phyloP scores from a whole-genome alignment of 169 alveolate species.

The Cryptosporidium felis region DNA sequence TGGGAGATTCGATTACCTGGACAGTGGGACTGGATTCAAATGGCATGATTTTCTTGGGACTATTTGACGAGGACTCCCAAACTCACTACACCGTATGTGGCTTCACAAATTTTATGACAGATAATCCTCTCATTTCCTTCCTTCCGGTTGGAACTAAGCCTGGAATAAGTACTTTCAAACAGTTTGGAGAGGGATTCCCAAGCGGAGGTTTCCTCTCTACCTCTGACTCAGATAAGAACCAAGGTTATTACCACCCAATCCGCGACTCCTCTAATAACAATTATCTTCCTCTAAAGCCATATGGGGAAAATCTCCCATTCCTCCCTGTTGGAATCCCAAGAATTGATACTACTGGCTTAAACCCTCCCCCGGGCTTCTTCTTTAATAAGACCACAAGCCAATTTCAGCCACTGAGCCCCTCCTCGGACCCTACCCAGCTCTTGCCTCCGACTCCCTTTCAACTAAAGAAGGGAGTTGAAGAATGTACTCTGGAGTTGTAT shows the following conservation, averaged over 20 bases:
- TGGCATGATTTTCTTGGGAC: slow-evolving; percentile 35
- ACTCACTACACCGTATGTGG: slow-evolving; percentile 27
- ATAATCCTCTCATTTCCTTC: not conserved
- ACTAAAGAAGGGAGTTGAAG: not conserved
- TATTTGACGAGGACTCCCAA: not conserved
- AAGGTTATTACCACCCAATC: slow-evolving; percentile 22
- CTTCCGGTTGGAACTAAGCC: slow-evolving; percentile 19
- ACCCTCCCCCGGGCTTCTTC: slow-evolving; percentile 1
- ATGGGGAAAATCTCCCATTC: slow-evolving; percentile 28
- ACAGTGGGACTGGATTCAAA: slow-evolving; percentile 51
- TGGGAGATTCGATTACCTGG: slow-evolving; percentile 8
- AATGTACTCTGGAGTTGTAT: not conserved
- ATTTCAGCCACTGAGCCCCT: not conserved
- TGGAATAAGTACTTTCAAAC: slow-evolving; percentile 1
- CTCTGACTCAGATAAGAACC: not conserved
- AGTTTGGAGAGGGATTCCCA: slow-evolving; percentile 39
- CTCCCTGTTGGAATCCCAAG: slow-evolving; percentile 56
- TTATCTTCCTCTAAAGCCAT: slow-evolving; percentile 21
- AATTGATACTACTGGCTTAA: not conserved
- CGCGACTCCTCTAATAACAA: not conserved
- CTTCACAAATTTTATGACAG: not conserved
- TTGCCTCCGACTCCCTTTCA: slow-evolving; percentile 19
- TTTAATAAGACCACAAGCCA: slow-evolving; percentile 53
- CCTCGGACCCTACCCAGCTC: not conserved
- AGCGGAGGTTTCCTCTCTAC: slow-evolving; percentile 43